Percentiles rank a stretch among this genome's conserved stretches.
phyloP scores from a whole-genome alignment of 495 filamentous ascomycete species.

The Haplographium delicatum region DNA sequence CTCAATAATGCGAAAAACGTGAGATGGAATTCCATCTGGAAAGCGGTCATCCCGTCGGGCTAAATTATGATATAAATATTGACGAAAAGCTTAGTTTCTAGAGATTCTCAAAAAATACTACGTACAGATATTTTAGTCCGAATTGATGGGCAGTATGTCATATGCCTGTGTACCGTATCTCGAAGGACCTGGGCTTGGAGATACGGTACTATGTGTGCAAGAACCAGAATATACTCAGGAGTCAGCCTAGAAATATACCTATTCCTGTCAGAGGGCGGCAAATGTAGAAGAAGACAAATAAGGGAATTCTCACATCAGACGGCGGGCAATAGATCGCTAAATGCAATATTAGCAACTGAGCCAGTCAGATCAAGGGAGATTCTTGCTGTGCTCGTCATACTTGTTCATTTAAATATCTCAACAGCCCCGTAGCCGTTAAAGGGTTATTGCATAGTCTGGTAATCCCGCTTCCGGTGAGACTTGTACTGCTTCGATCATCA shows the following conservation, averaged over 20 bases:
- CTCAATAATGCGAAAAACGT: conserved; percentile 1
- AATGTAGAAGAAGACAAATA: neutral
- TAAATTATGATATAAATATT: too few relatives aligned
- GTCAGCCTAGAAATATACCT: conserved; percentile 3
- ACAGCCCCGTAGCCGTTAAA: neutral
- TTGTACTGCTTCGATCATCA: neutral
- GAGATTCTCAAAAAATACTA: too few relatives aligned
- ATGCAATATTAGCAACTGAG: neutral
- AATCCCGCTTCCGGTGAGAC: neutral
- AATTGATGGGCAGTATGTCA: neutral
- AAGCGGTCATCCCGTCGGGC: neutral
- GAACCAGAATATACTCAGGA: conserved; percentile 6
- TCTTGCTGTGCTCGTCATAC: neutral
- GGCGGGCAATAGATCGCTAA: neutral
- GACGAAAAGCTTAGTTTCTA: too few relatives aligned
- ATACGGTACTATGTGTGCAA: conserved; percentile 3
- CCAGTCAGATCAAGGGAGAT: neutral
- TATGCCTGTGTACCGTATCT: conserved; percentile 8
- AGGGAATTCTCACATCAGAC: conserved; percentile 2
- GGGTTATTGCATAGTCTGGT: neutral
- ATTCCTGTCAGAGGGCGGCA: conserved; percentile 6
- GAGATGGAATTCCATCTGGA: conserved; percentile 10
- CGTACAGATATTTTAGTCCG: conserved; percentile 2
- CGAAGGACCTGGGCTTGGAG: neutral
- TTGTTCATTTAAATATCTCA: neutral